Conservation (phyloP, 2,329 filamentous ascomycete species). For the Colletotrichum sp. region DNA sequence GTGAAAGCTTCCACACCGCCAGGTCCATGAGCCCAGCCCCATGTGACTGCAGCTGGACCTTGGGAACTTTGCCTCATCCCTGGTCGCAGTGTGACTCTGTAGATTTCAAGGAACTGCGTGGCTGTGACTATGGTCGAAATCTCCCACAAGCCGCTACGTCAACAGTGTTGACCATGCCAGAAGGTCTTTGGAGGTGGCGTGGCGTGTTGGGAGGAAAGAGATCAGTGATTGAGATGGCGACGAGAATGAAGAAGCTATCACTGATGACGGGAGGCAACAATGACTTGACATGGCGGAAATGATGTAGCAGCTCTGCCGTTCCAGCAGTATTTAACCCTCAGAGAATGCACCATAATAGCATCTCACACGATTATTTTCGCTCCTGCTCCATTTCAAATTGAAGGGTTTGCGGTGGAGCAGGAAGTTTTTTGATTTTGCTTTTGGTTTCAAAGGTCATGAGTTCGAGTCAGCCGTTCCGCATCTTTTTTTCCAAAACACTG, state of each 20-base stretch:
- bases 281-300: not conserved
- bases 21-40: not conserved
- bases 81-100: not conserved
- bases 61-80: not conserved
- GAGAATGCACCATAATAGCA: not conserved
- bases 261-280: not conserved
- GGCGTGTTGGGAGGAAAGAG: not conserved
- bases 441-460: not conserved
- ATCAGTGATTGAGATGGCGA: not conserved
- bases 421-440: not conserved
- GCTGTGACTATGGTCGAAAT: not conserved
- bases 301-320: not conserved
- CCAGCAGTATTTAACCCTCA: not conserved
- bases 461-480: not conserved
- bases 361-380: not conserved
- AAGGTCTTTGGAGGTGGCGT: not conserved
- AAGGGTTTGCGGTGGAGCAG: not conserved
- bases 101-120: not conserved
- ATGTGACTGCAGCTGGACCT: not conserved
- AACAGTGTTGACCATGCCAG: not conserved
- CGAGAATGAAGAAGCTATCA: not conserved
- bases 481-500: not conserved
- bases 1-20: not conserved
- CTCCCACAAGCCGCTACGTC: not conserved
- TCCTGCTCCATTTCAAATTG: not conserved